Evolutionary conservation across 352 stramenopile species (phyloP), one percentile per base, ranked within the genome.

Genomic region (Stephanocyclus meneghinianus): DNA sequence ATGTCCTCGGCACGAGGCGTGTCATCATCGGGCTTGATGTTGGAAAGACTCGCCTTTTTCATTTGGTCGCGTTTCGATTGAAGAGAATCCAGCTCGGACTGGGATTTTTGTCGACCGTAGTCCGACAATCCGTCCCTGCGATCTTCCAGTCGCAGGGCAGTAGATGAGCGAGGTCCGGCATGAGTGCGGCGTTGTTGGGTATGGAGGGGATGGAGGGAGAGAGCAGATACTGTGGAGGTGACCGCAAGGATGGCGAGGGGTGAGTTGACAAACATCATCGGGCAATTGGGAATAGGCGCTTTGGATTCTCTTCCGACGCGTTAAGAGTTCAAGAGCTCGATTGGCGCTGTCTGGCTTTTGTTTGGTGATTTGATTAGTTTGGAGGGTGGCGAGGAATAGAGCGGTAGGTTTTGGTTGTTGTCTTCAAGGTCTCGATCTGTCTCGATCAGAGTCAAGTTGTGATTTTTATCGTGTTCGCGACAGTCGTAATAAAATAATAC

Each of bases 21-120:
- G 9, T 57, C 42, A n/a, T 69, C 61, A 16, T 72, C 35, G n/a
- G 64, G 64, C 62, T 72, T 51, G 4, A 40, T 55, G 29, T 50
- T 42, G 2, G 29, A 35, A 16, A 63, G 15, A 9, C 5, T 4
- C 51, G 30, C 4, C 11, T 42, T 48, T 60, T 72, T 72, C 16
- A 72, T 13, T 42, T 59, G 1, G n/a, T 61, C 64, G 2, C 64
- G 64, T 62, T 63, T 62, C 0, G 26, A 53, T 59, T 51, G 47
- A 26, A 72, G 47, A 40, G 26, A n/a, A 16, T 48, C 48, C 3
- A 72, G 47, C 15, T 72, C 64, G 16, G 59, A 67, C 16, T 67
- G 1, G 30, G 26, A 60, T 32, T 32, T 60, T 35, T 60, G n/a
- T 16, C 59, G 30, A 2, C 37, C 35, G 16, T 35, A 53, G 30